phyloP scores from a whole-genome alignment of 306 rosid genomes.

The Hippophae gyantsensis region DNA sequence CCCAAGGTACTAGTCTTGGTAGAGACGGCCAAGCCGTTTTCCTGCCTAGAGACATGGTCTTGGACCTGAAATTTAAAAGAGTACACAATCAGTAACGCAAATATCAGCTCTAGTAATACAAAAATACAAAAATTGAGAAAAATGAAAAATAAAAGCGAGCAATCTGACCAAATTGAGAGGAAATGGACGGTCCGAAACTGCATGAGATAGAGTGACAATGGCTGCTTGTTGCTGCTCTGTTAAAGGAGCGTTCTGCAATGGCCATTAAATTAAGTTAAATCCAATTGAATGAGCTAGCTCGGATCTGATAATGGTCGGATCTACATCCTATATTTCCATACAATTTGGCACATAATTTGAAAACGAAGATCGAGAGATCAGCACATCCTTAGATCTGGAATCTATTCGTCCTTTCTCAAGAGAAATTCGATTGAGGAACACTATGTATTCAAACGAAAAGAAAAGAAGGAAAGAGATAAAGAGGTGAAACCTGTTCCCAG shows the following conservation, averaged over 20 bases:
- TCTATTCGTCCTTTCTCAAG: too few relatives aligned
- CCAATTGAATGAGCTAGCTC: neutral
- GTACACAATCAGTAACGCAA: neutral
- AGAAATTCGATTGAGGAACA: neutral
- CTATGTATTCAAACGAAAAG: neutral
- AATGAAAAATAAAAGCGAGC: neutral
- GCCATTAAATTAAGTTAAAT: slow-evolving; percentile 1
- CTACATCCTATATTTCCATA: neutral
- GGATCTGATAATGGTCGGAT: slow-evolving; percentile 19
- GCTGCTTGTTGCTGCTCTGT: slow-evolving; percentile 74
- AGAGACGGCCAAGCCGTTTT: slow-evolving; percentile 42
- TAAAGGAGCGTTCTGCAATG: slow-evolving; percentile 68
- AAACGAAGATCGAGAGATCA: neutral
- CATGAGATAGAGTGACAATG: slow-evolving; percentile 52
- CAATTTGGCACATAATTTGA: too few relatives aligned
- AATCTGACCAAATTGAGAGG: slow-evolving; percentile 59
- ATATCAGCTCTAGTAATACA: neutral
- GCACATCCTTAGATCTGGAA: neutral
- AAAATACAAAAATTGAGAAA: neutral
- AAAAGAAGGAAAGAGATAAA: neutral
- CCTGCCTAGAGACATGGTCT: slow-evolving; percentile 42
- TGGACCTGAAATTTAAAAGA: slow-evolving; percentile 33
- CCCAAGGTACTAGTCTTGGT: slow-evolving; percentile 43
- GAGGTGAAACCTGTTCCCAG: slow-evolving; percentile 70
- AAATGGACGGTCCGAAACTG: slow-evolving; percentile 74